These are phyloP conservation scores for Hippophae rhamnoides DNA, from an alignment of 306 rosid genomes.

Conservation along the genomic window DNA sequence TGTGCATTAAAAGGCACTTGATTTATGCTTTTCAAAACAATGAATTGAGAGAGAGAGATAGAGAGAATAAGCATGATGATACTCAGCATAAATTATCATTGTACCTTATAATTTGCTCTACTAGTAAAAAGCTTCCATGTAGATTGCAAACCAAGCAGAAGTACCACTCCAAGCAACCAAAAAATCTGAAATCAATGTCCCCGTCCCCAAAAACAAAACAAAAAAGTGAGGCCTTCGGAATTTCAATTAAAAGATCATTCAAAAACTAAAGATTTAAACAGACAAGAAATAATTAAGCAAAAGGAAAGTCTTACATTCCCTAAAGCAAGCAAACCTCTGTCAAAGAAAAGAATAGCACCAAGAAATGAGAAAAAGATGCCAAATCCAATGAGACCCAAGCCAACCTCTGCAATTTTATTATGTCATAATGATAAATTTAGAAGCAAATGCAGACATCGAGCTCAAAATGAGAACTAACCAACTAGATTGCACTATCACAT, in stretches of 20 bases:
- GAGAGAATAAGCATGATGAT: too few species aligned
- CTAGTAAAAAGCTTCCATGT: constrained; percentile 58
- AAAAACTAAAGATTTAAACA: background rate
- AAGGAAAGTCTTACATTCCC: constrained; percentile 55
- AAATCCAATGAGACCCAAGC: constrained; percentile 2
- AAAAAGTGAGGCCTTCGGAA: constrained; percentile 3
- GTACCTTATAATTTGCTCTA: constrained; percentile 69
- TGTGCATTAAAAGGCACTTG: too few species aligned
- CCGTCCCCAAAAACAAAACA: background rate
- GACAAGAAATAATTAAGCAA: constrained; percentile 6
- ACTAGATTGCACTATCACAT: background rate
- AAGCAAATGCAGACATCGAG: background rate
- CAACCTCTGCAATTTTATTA: background rate
- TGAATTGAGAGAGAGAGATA: too few species aligned
- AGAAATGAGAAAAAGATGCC: background rate
- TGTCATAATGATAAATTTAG: background rate
- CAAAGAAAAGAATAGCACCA: constrained; percentile 1
- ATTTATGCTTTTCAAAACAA: too few species aligned
- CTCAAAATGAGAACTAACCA: background rate
- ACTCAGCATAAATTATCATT: background rate
- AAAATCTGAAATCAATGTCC: constrained; percentile 44
- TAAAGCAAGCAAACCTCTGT: constrained; percentile 2
- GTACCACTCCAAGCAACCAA: constrained; percentile 69
- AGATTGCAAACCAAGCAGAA: constrained; percentile 83
- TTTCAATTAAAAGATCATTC: background rate